These are phyloP conservation scores for Zygosaccharomyces rouxii DNA, from an alignment of 805 yeast genomes.

Conservation along the genomic window DNA sequence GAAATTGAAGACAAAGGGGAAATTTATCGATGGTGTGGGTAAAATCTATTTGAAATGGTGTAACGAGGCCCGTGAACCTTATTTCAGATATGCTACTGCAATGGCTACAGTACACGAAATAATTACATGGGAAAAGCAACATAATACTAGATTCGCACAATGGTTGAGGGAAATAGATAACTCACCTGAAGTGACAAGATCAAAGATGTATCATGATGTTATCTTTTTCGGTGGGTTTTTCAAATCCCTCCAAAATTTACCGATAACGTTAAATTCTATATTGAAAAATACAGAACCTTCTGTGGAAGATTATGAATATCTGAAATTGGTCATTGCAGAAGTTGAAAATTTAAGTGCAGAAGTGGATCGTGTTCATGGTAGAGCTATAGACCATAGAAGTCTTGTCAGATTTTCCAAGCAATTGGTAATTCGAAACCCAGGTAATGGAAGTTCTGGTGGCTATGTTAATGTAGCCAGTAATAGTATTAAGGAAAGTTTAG, in stretches of 20 bases:
- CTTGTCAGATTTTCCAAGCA: conserved; percentile 47
- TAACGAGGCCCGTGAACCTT: conserved; percentile 48
- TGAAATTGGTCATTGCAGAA: conserved; percentile 51
- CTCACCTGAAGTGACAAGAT: conserved; percentile 40
- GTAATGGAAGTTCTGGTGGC: conserved; percentile 24
- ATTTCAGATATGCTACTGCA: conserved; percentile 54
- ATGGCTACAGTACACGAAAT: conserved; percentile 59
- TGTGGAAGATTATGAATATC: conserved; percentile 48
- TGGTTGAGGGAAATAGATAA: conserved; percentile 57
- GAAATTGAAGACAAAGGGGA: conserved; percentile 59
- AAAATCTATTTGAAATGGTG: conserved; percentile 65
- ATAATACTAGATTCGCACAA: conserved; percentile 43
- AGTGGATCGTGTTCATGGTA: conserved; percentile 59
- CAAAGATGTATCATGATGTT: conserved; percentile 47
- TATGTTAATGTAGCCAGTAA: conserved; percentile 24
- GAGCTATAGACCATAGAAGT: conserved; percentile 54
- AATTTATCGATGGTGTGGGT: conserved; percentile 59
- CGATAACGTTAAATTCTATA: conserved; percentile 59
- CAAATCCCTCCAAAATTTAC: conserved; percentile 52
- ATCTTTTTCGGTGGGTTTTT: conserved; percentile 55
- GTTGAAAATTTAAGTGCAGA: conserved; percentile 51
- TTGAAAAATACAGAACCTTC: conserved; percentile 44
- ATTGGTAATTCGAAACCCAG: conserved; percentile 22
- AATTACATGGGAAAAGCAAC: conserved; percentile 44
- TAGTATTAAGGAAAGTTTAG: conserved; percentile 2